Evolutionary conservation across 1,284 basidiomycete species (phyloP), one percentile per base, ranked within the genome.

Genomic region (Ceratorhiza oryzae-sativae): DNA sequence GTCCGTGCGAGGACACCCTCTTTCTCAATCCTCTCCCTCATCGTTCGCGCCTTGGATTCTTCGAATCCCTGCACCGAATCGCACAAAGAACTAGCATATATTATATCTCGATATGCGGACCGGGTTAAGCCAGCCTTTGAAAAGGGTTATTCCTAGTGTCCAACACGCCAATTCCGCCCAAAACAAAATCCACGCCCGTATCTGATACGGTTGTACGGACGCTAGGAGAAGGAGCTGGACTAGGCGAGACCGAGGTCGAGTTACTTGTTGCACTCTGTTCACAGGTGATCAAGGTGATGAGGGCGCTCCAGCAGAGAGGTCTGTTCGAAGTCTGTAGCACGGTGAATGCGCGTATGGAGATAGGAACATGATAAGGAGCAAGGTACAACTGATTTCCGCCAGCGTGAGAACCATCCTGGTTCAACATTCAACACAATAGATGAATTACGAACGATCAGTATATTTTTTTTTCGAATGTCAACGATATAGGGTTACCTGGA

Each of bases 261-360:
- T 34, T 62, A 25, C 23, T 72, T 32, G 59, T 62, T 61, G 36
- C 36, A 20, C 51, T 72, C 8, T 72, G 71, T 30, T 53, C 32
- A 72, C 60, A 36, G 49, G 30, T 27, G 71, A 53, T 15, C 59
- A 10, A 10, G 49, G 1, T 5, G 59, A 32, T n/a, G 71, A 72
- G 1, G 65, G 23, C n/a, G 20, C 27, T 5, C 34, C 45, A n/a
- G 72, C 39, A 8, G 62, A 68, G 53, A 55, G 72, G 42, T 73
- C 72, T 5, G 72, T 73, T 5, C 15, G 70, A 46, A 71, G 36
- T 10, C 56, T 73, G 68, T 73, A 51, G 23, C 5, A 4, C 3
- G 8, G 10, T 51, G 18, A 23, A 9, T 51, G 49, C 20, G n/a
- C 23, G 13, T 39, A 39, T 13, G 13, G 8, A 39, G 36, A 6